Evolutionary conservation across 257 asterid genomes (phyloP), one percentile per base, ranked within the genome.

Genomic region (Haberlea rhodopensis): DNA sequence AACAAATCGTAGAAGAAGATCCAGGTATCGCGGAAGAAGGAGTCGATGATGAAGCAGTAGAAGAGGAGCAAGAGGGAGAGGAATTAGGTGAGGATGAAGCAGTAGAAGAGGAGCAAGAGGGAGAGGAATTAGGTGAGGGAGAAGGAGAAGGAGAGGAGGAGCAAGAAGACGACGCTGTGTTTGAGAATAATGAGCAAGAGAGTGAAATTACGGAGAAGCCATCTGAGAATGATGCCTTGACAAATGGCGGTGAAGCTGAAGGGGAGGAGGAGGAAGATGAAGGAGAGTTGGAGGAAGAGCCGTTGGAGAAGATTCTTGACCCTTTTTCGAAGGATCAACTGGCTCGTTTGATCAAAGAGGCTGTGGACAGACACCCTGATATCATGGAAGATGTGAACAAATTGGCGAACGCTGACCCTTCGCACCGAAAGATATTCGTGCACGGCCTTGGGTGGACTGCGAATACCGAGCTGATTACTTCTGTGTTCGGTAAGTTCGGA

Each of bases 401-500:
- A 40, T 73, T 86, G 56, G 97, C 97, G 0, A 97, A 89, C 69
- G 77, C 85, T 0, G 99, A 92, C 73, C 99, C 99, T 0, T 84
- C 97, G 0, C 99, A 92, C 71, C 76, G 99, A 73, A 92, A 92
- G 78, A 85, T 92, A n/a, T 92, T 92, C 23, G 95, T 92, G 4
- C 96, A 89, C 51, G 99, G 99, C 5, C 83, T 92, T 4, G 97
- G 96, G 2, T 92, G 99, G 99, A 97, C 89, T 25, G 91, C 99
- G 3, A 87, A 78, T 3, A 49, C 95, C 0, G 97, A 92, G 76
- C 84, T 83, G 8, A 81, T 92, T 31, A 81, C 77, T 3, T 70
- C 74, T 2, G 97, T 76, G 49, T 92, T 85, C 18, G 86, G 75
- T 1, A 74, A 84, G 78, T 92, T 82, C 11, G 99, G 99, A 7